Percentiles rank a stretch among this genome's conserved stretches.
phyloP scores from a whole-genome alignment of 495 filamentous ascomycete genomes.

The Pseudevernia furfuracea region DNA sequence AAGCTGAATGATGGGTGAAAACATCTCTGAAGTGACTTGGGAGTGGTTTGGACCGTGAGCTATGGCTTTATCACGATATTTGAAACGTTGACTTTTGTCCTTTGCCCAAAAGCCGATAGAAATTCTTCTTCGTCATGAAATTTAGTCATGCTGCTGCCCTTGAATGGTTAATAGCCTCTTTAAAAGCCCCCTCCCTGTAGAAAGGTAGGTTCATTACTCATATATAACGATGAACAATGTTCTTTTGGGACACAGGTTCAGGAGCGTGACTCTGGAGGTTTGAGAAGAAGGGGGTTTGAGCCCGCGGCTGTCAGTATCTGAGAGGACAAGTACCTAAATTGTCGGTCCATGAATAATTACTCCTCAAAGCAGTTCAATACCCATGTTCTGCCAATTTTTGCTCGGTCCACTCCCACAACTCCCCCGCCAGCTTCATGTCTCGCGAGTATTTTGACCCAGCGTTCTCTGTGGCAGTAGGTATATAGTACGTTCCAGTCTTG shows the following conservation, averaged over 20 bases:
- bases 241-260: background rate
- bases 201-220: background rate
- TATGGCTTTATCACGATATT: background rate
- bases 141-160: background rate
- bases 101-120: background rate
- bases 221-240: background rate
- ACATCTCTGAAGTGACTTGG: background rate
- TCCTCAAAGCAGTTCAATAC: slow-evolving; percentile 4
- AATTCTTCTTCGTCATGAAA: background rate
- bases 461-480: slow-evolving; percentile 42
- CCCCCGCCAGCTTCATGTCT: slow-evolving; percentile 22
- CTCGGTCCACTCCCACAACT: slow-evolving; percentile 31
- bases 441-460: slow-evolving; percentile 31
- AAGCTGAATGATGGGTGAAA: background rate
- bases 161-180: no score
- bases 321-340: background rate
- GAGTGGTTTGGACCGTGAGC: background rate
- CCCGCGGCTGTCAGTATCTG: background rate
- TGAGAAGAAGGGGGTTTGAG: background rate
- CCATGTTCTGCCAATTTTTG: slow-evolving; percentile 23
- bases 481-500: slow-evolving; percentile 49
- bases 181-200: background rate
- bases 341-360: background rate
- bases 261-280: background rate
- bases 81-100: background rate